A percentile compares a stretch with the other conserved stretches of the same genome.
Conservation (phyloP, 805 yeast species). For the Wickerhamomyces bovis region DNA sequence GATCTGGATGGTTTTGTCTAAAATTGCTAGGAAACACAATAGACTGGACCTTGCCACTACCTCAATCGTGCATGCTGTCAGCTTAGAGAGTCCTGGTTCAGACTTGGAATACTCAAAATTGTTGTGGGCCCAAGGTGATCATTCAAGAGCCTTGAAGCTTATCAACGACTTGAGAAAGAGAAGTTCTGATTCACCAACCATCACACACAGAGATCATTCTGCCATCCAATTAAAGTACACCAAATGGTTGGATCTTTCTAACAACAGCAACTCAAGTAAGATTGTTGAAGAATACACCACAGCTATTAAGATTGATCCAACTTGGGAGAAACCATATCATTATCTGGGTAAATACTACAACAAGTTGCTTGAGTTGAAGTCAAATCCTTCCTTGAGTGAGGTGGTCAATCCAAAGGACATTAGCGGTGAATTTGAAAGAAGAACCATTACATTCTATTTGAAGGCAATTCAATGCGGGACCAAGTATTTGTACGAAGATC, state of each 20-base stretch:
- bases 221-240: conserved; percentile 69
- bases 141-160: conserved; percentile 71
- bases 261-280: conserved; percentile 70
- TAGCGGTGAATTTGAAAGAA: conserved; percentile 48
- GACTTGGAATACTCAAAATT: conserved; percentile 76
- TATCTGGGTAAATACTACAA: conserved; percentile 74
- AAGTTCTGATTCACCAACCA: conserved; percentile 4
- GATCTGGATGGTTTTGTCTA: conserved; percentile 54
- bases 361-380: conserved; percentile 66
- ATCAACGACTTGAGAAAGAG: conserved; percentile 36
- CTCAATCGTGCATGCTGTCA: conserved; percentile 52
- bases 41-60: conserved; percentile 70
- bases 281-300: conserved; percentile 64
- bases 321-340: conserved; percentile 78
- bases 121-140: conserved; percentile 87
- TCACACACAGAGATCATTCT: conserved; percentile 26
- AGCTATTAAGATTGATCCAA: conserved; percentile 46
- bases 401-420: conserved; percentile 23
- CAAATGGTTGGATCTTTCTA: conserved; percentile 82
- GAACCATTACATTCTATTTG: conserved; percentile 50
- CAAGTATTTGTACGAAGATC: conserved; percentile 67
- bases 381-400: conserved; percentile 20
- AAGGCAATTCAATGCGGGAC: conserved; percentile 58
- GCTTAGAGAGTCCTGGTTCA: conserved; percentile 33
- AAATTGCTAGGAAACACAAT: conserved; percentile 59